Evolutionary conservation across 257 asterid species (phyloP), one percentile per base, ranked within the genome.

Genomic region (Penstemon newberryi): DNA sequence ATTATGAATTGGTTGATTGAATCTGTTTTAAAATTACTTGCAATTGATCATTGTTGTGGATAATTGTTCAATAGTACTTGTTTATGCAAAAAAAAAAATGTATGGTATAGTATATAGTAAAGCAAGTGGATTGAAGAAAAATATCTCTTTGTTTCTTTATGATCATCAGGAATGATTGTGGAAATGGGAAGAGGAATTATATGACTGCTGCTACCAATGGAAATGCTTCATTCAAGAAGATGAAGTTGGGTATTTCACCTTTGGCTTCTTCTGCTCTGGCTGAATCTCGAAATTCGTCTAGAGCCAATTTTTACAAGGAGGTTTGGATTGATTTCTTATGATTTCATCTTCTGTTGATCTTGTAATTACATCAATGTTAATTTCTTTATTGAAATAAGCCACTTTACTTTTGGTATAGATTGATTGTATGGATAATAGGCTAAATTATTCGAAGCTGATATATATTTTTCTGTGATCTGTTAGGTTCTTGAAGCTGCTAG

Each of bases 401-500:
- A 18, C 3, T 66, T 8, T 43, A 15, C 38, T 6, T 39, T 50
- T 67, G 65, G 41, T 58, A 15, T 44, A 36, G 13, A 33, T 62
- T 71, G 54, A 46, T 68, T 11, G 47, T 56, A 6, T 5, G 9
- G 12, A 8, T 40, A 65, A 2, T 19, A 64, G 63, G 77, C 61
- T 51, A 6, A 58, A 37, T 33, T 70, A 47, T 52, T 60, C 71
- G 74, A 63, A 15, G 15, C 37, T 75, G 77, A 81, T 65, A 53
- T 62, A 37, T 63, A 45, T 57, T 7, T 3, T 50, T 45, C 63
- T 38, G 8, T 71, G 70, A 73, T 74, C 39, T 69, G 49, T 59
- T 87, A 92, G 98, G 85, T 80, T 10, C 85, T 82, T 69, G 83
- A 82, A 72, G 86, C 80, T 76, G 89, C 98, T 46, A 81, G 98